phyloP scores from a whole-genome alignment of 805 yeast genomes.

The Pichia membranifaciens region DNA sequence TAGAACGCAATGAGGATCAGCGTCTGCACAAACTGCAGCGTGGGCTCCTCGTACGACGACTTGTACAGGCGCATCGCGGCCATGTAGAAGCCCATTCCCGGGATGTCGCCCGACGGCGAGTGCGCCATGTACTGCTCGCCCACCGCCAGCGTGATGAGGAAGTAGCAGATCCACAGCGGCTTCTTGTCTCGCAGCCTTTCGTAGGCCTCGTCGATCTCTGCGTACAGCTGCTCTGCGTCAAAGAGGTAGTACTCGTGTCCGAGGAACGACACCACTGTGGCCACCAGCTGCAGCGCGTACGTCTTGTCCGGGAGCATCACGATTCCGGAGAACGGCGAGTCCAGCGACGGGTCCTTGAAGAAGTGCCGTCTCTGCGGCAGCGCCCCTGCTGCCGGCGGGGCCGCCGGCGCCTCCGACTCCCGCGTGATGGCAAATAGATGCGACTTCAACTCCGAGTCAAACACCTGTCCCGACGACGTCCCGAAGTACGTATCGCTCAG shows the following conservation, averaged over 20 bases:
- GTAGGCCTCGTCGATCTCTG: slow-evolving; percentile 17
- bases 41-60: slow-evolving; percentile 26
- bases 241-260: slow-evolving; percentile 15
- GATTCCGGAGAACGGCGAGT: slow-evolving; percentile 15
- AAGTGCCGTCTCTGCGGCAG: slow-evolving; percentile 11
- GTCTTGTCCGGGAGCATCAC: slow-evolving; percentile 20
- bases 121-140: slow-evolving; percentile 18
- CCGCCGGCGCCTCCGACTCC: neutral
- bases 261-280: slow-evolving; percentile 13
- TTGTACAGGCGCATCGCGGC: slow-evolving; percentile 22
- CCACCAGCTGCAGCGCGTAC: slow-evolving; percentile 15
- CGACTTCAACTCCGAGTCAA: slow-evolving; percentile 14
- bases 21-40: slow-evolving; percentile 25
- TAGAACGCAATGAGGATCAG: slow-evolving; percentile 29
- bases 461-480: slow-evolving; percentile 12
- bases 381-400: neutral
- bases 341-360: slow-evolving; percentile 12
- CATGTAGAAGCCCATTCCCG: slow-evolving; percentile 27
- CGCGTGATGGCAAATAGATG: slow-evolving; percentile 11
- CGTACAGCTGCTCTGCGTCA: slow-evolving; percentile 13
- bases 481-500: slow-evolving; percentile 6
- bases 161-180: slow-evolving; percentile 16
- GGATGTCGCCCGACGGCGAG: slow-evolving; percentile 15
- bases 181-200: slow-evolving; percentile 15
- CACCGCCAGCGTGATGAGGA: slow-evolving; percentile 17